Evolutionary conservation across 108 stramenopile genomes (phyloP).

Genomic region (Stephanodiscus triporus): DNA sequence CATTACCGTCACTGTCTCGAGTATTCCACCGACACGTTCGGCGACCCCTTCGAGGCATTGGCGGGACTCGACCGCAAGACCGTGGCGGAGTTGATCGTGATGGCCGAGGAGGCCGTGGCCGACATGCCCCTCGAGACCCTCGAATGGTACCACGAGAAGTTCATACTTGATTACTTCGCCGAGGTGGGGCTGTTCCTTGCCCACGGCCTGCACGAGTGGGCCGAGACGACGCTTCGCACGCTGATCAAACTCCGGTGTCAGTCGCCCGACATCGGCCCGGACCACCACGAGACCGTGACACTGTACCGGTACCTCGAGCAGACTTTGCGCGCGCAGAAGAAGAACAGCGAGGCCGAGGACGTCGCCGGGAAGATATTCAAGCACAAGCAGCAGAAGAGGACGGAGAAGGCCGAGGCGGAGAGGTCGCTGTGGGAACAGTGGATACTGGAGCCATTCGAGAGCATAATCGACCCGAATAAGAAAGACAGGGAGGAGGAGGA

Average conservation of each 20-base stretch:
- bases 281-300: slow-evolving; percentile 78
- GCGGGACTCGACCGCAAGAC: slow-evolving; percentile 89
- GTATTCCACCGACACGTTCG: slow-evolving; percentile 87
- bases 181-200: slow-evolving; percentile 84
- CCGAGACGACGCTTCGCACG: slow-evolving; percentile 74
- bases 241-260: slow-evolving; percentile 76
- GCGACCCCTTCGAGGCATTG: slow-evolving; percentile 79
- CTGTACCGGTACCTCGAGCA: slow-evolving; percentile 73
- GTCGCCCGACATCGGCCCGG: slow-evolving; percentile 85
- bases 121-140: slow-evolving; percentile 83
- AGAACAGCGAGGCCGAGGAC: slow-evolving; percentile 74
- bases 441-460: slow-evolving; percentile 70
- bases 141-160: slow-evolving; percentile 92
- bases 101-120: slow-evolving; percentile 90
- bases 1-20: slow-evolving; percentile 90
- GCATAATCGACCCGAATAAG: slow-evolving; percentile 85
- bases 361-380: slow-evolving; percentile 40
- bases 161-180: slow-evolving; percentile 88
- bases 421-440: slow-evolving; percentile 69
- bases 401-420: slow-evolving; percentile 75
- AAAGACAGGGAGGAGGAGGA: slow-evolving; percentile 88
- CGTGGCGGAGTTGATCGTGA: slow-evolving; percentile 87
- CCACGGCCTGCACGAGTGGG: slow-evolving; percentile 80
- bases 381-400: slow-evolving; percentile 40
- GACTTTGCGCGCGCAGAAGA: slow-evolving; percentile 61